Percentiles rank a stretch among this genome's conserved stretches.
phyloP scores from a whole-genome alignment of 2,329 filamentous ascomycete genomes.

The Xylaria digitata region DNA sequence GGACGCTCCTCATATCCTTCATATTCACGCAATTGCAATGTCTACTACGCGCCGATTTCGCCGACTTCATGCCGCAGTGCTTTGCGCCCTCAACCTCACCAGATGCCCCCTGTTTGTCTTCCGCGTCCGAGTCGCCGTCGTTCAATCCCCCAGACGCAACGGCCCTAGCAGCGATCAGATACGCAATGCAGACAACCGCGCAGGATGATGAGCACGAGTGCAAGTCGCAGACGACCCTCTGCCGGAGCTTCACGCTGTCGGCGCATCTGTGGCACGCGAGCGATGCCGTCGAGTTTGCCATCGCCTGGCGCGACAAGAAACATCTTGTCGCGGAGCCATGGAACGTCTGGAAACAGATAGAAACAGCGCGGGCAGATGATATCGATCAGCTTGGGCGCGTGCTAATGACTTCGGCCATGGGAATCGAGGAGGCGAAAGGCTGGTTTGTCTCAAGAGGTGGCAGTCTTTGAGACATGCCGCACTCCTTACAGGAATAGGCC shows the following conservation, averaged over 20 bases:
- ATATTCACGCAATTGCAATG: constrained; percentile 32
- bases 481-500: neutral
- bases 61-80: constrained; percentile 2
- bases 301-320: constrained; percentile 35
- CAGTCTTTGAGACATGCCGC: constrained; percentile 10
- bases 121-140: too few species aligned
- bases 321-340: constrained; percentile 32
- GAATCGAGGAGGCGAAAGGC: constrained; percentile 35
- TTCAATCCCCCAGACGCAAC: neutral
- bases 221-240: constrained; percentile 24
- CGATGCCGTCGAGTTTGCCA: constrained; percentile 36
- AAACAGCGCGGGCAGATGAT: constrained; percentile 27
- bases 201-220: constrained; percentile 2
- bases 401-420: constrained; percentile 34
- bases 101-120: too few species aligned
- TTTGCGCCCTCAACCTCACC: neutral
- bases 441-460: constrained; percentile 38
- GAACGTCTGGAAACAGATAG: constrained; percentile 23
- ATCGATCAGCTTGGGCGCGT: constrained; percentile 36
- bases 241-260: constrained; percentile 37
- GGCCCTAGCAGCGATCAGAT: constrained; percentile 16
- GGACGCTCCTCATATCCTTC: constrained; percentile 34
- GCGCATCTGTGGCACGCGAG: constrained; percentile 39
- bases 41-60: constrained; percentile 31
- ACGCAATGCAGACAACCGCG: constrained; percentile 4